Percentiles rank a stretch among this genome's conserved stretches.
These are phyloP conservation scores for Nephelium lappaceum DNA, from an alignment of 345 rosid genomes.

Conservation along the genomic window DNA sequence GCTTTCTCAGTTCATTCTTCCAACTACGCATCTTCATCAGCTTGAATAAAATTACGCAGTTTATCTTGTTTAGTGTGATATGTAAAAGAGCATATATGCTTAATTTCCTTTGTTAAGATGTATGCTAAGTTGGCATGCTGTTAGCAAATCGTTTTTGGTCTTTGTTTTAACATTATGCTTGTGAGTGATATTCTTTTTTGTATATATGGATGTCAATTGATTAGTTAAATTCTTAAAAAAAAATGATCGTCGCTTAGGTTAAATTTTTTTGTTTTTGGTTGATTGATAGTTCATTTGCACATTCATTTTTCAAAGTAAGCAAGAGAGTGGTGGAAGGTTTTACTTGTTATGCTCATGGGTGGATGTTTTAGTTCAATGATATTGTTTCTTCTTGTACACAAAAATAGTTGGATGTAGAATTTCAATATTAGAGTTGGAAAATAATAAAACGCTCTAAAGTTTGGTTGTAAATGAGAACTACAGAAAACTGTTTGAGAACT, in stretches of 20 bases:
- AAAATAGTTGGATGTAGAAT: not conserved
- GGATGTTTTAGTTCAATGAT: no score
- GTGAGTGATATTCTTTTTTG: not conserved
- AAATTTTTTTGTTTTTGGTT: no score
- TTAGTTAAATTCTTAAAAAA: not conserved
- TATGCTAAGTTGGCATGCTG: not conserved
- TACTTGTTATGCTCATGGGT: not conserved
- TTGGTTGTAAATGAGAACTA: not conserved
- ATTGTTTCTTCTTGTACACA: not conserved
- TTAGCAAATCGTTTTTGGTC: not conserved
- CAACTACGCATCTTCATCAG: not conserved
- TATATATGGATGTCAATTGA: not conserved
- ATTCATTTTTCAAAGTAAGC: not conserved
- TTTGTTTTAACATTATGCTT: not conserved
- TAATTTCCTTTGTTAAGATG: not conserved
- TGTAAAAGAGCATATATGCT: not conserved
- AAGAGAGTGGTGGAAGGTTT: not conserved
- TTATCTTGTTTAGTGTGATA: not conserved
- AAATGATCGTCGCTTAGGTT: no score
- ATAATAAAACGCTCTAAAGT: not conserved
- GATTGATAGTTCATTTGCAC: no score
- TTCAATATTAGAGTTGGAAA: not conserved
- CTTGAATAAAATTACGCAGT: constrained; percentile 12
- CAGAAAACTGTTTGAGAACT: no score
- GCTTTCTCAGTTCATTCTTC: constrained; percentile 6